Evolutionary conservation across 2,329 filamentous ascomycete species (phyloP).

Genomic region (Stemphylium beticola): DNA sequence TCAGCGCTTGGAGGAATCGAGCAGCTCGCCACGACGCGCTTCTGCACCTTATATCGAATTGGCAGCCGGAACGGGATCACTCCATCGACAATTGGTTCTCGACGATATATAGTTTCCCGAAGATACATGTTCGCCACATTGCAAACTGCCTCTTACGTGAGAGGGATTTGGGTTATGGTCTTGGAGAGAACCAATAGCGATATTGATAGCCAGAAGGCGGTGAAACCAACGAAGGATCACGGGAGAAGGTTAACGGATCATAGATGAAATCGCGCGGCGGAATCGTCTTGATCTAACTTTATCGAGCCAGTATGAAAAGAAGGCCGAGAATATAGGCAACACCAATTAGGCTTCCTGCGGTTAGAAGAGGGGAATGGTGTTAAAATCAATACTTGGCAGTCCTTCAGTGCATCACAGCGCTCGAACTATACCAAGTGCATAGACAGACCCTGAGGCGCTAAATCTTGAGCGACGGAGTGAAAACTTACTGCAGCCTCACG

Average conservation of each 20-base stretch:
- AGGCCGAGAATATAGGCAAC: background rate
- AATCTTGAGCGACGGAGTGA: background rate
- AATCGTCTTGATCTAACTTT: background rate
- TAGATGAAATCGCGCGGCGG: background rate
- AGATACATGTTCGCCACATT: too few relatives aligned
- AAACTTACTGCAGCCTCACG: background rate
- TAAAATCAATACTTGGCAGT: background rate
- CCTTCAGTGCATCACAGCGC: background rate
- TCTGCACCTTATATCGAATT: background rate
- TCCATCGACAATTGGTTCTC: too few relatives aligned
- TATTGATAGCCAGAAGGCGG: too few relatives aligned
- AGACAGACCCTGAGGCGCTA: background rate
- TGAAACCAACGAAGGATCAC: too few relatives aligned
- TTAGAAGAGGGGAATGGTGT: background rate
- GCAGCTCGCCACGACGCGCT: background rate
- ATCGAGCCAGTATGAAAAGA: background rate
- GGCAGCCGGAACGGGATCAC: too few relatives aligned
- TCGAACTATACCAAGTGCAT: background rate
- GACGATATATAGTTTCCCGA: too few relatives aligned
- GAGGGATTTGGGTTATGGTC: too few relatives aligned
- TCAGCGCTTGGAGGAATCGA: background rate
- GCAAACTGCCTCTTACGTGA: too few relatives aligned
- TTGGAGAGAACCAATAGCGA: too few relatives aligned
- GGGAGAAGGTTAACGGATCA: background rate
- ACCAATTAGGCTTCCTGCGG: background rate